Percentiles rank a stretch among this genome's conserved stretches.
Conservation (phyloP, 768 basidiomycete genomes). For the Russula brevipes region DNA sequence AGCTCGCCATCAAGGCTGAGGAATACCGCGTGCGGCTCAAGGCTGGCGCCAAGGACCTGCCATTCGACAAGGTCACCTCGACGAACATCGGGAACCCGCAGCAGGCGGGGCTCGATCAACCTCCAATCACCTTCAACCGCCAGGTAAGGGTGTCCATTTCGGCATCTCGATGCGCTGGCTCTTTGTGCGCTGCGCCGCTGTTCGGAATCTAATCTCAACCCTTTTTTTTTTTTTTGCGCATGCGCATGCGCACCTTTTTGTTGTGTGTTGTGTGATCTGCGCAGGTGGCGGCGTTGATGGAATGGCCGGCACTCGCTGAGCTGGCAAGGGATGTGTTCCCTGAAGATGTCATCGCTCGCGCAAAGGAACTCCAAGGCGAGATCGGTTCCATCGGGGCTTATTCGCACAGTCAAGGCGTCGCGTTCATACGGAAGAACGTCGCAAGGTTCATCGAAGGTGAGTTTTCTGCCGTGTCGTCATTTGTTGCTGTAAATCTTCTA, state of each 20-base stretch:
- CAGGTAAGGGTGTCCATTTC: constrained; percentile 51
- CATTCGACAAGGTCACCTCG: constrained; percentile 84
- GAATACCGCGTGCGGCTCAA: constrained; percentile 67
- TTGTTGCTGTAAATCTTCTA: neutral
- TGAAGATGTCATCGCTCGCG: constrained; percentile 75
- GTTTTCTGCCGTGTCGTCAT: constrained; percentile 25
- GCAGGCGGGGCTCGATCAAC: constrained; percentile 90
- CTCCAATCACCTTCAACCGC: constrained; percentile 84
- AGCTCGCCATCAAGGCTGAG: constrained; percentile 93
- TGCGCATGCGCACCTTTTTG: too few relatives aligned
- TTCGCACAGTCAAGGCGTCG: constrained; percentile 90
- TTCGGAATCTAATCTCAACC: neutral
- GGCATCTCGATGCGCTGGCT: neutral
- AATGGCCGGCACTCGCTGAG: constrained; percentile 81
- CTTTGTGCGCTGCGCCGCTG: neutral
- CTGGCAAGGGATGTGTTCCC: constrained; percentile 79
- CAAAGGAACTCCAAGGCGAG: constrained; percentile 71
- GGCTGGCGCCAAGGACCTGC: constrained; percentile 50
- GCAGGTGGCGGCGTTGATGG: constrained; percentile 85
- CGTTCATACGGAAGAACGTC: constrained; percentile 80
- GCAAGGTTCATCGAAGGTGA: constrained; percentile 84
- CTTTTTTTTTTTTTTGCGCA: neutral
- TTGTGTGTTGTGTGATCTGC: too few relatives aligned
- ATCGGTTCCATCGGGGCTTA: constrained; percentile 95
- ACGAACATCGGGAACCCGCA: constrained; percentile 99